Evolutionary conservation across 2,329 filamentous ascomycete genomes (phyloP).

Genomic region (Aspergillus fumigatiaffinis): DNA sequence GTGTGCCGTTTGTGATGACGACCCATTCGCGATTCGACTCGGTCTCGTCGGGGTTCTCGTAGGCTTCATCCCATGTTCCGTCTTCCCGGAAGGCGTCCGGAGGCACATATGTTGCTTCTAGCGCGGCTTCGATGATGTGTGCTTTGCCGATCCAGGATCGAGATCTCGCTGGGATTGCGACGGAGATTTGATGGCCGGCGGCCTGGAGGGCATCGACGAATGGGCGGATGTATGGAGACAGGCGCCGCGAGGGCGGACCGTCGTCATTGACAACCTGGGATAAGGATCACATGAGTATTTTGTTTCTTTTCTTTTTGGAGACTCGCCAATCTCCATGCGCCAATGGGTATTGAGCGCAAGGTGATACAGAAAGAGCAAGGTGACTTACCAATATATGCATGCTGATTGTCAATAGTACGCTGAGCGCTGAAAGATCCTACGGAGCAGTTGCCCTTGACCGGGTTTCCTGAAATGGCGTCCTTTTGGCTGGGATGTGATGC

Average conservation of each 20-base stretch:
- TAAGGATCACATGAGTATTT: not conserved
- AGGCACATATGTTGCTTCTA: constrained; percentile 76
- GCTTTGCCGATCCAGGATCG: constrained; percentile 96
- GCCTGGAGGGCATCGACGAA: constrained; percentile 64
- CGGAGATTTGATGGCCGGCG: constrained; percentile 76
- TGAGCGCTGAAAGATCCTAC: not conserved
- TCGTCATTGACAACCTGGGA: constrained; percentile 61
- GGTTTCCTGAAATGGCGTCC: not conserved
- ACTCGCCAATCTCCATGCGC: not conserved
- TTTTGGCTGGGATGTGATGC: not conserved
- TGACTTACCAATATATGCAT: constrained; percentile 48
- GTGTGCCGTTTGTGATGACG: constrained; percentile 70
- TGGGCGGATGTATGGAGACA: constrained; percentile 71
- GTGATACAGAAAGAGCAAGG: constrained; percentile 7
- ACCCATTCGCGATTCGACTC: constrained; percentile 60
- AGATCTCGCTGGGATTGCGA: constrained; percentile 81
- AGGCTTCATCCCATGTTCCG: constrained; percentile 47
- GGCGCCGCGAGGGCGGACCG: constrained; percentile 66
- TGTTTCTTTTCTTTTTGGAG: constrained; percentile 1
- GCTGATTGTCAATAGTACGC: constrained; percentile 7
- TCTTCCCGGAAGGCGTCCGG: constrained; percentile 52
- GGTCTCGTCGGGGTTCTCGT: constrained; percentile 38
- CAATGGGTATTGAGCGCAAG: constrained; percentile 4
- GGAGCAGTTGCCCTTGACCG: not conserved
- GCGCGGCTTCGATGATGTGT: constrained; percentile 81